These are phyloP conservation scores for Talaromyces wortmannii DNA, from an alignment of 495 filamentous ascomycete genomes.

Conservation along the genomic window DNA sequence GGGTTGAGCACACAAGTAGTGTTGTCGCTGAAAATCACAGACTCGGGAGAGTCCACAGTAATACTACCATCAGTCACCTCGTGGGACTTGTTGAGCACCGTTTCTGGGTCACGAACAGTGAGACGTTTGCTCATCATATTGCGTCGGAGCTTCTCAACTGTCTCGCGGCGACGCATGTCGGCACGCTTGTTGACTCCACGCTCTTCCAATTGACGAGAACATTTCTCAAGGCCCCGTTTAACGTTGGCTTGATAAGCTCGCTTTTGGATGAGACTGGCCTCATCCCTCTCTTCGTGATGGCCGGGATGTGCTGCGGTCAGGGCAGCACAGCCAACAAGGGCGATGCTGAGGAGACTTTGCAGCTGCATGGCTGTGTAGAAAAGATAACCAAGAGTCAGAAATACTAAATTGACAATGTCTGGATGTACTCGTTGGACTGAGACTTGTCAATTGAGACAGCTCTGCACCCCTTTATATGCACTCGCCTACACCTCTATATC, in stretches of 20 bases:
- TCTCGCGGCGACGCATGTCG: background rate
- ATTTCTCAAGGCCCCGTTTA: background rate
- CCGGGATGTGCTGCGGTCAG: constrained; percentile 3
- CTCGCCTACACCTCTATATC: no score
- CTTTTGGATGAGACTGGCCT: background rate
- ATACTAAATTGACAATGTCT: no score
- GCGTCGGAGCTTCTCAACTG: background rate
- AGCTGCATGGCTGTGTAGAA: background rate
- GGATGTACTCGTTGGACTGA: no score
- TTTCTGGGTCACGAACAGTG: background rate
- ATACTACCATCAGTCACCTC: background rate
- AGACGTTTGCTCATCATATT: background rate
- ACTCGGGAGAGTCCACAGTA: background rate
- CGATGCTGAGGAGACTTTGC: background rate
- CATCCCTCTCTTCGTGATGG: background rate
- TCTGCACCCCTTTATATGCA: no score
- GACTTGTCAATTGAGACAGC: no score
- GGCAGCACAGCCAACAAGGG: constrained; percentile 1
- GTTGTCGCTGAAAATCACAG: background rate
- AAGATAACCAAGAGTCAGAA: no score
- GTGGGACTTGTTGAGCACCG: background rate
- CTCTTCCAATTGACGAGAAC: background rate
- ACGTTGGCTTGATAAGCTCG: background rate
- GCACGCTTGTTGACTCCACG: background rate
- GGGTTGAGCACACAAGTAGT: background rate